Evolutionary conservation across 2,329 filamentous ascomycete species (phyloP), one percentile per base, ranked within the genome.

Genomic region (Corinectria fuckeliana): DNA sequence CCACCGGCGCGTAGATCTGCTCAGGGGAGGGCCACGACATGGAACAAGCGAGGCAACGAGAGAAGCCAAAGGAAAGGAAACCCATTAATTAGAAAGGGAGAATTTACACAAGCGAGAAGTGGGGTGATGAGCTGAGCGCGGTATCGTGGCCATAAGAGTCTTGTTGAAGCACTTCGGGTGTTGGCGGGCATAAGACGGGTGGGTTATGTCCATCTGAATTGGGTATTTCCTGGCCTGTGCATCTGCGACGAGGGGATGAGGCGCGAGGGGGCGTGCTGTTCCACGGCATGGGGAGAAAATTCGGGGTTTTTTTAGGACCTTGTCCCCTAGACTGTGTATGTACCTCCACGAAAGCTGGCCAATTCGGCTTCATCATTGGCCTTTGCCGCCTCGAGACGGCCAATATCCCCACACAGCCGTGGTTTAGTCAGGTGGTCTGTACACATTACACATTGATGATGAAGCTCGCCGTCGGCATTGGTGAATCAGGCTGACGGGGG

Each of bases 391-490:
- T 36, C 51, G 48, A 41, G 39, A 54, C 42, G 32, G 38, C 25
- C 10, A 25, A 16, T 56, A 57, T 49, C 60, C 49, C 54, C 60
- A 60, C 60, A 41, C 42, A 48, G 21, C 51, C 45, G 52, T 64
- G 41, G 26, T 58, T 38, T 61, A 61, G 48, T 53, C 59, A 25
- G 30, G 41, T 34, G 52, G n/a, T n/a, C n/a, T n/a, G n/a, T n/a
- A n/a, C n/a, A n/a, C n/a, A n/a, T n/a, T 53, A 54, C 50, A 54
- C 48, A 49, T 64, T 58, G 58, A 67, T 62, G 54, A 57, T 55
- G 58, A 63, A 57, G 54, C 49, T 56, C 11, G 34, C 34, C 11
- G 18, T 51, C 11, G 52, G 49, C 54, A 61, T 54, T 66, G 54
- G 51, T 26, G 21, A 50, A 42, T 51, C 39, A 50, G 48, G 26